Evolutionary conservation across 2,329 filamentous ascomycete species (phyloP), one percentile per base, ranked within the genome.

Genomic region (Tolypocladium amazonense): DNA sequence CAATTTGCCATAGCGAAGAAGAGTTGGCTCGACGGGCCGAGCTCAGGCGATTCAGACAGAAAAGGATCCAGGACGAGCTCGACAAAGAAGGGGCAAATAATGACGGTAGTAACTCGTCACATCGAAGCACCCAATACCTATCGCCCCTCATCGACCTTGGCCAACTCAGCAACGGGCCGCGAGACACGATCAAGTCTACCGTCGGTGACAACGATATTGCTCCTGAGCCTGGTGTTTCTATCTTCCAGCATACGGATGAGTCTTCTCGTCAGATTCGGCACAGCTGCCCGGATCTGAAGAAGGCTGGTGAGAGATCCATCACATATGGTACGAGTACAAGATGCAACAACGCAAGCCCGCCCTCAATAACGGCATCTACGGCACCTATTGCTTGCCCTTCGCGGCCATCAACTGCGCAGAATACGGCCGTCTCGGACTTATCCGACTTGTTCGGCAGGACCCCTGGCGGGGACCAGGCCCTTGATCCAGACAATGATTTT

Each of bases 61-160:
- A 78, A 64, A 76, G 81, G 62, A 85, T 85, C n/a, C 80, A 81
- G 62, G 77, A 83, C 52, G 83, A 85, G 64, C 72, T 86, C 4
- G 76, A 79, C 54, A 77, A 70, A 45, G 81, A 82, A 43, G 70
- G 75, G 41, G 66, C 69, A 12, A 72, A 74, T 55, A 73, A 76
- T 23, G 69, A 72, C 23, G 60, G 64, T 1, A 72, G 67, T 47
- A 66, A 67, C 6, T 65, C 61, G 15, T 70, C 71, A 14, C 64
- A 62, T 18, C 63, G 65, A 25, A 69, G 64, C n/a, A 66, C 64
- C 53, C 65, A 59, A 52, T 63, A 65, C 33, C 60, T 65, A 27
- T 69, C 66, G 23, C 63, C 69, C 15, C 65, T 68, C 7, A 65
- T 68, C 38, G 70, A 73, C 25, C 60, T 67, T 50, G 63, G 65